These are phyloP conservation scores for Barnettozyma vustinii DNA, from an alignment of 805 yeast genomes.

Conservation along the genomic window DNA sequence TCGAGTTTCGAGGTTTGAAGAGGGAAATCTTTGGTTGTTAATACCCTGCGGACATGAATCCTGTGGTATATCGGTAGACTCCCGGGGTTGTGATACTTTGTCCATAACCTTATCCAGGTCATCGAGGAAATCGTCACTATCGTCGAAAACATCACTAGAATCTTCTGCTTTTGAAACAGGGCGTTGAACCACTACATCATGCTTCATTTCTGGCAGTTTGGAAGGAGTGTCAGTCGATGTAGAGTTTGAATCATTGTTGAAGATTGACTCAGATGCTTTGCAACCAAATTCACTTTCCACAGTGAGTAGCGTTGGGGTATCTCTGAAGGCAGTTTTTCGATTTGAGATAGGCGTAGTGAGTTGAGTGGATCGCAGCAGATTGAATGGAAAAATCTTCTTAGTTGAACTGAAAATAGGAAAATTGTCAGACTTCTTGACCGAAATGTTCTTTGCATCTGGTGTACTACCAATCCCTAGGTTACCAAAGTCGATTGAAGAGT, in stretches of 20 bases:
- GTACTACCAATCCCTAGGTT: conserved; percentile 16
- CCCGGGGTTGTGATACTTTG: neutral
- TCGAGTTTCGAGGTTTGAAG: neutral
- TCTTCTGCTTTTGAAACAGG: conserved; percentile 7
- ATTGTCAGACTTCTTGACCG: conserved; percentile 10
- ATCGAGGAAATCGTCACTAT: conserved; percentile 24
- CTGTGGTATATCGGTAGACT: neutral
- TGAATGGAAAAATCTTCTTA: conserved; percentile 4
- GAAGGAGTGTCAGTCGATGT: conserved; percentile 14
- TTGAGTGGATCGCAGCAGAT: conserved; percentile 7
- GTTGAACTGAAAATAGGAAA: conserved; percentile 8
- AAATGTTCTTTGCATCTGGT: conserved; percentile 14
- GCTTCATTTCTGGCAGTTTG: neutral
- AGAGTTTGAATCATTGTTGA: neutral
- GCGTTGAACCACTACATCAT: neutral
- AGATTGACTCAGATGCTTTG: conserved; percentile 5
- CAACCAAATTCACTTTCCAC: conserved; percentile 8
- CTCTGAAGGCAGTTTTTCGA: conserved; percentile 8
- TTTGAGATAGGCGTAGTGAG: conserved; percentile 5
- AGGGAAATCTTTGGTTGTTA: neutral
- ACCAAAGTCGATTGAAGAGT: conserved; percentile 18
- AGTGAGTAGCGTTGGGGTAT: conserved; percentile 18
- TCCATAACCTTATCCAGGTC: conserved; percentile 11
- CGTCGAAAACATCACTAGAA: conserved; percentile 21
- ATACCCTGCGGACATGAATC: neutral